Percentiles rank a stretch among this genome's conserved stretches.
These are phyloP conservation scores for Colletotrichum sp. DNA, from an alignment of 2,329 filamentous ascomycete species.

Conservation along the genomic window DNA sequence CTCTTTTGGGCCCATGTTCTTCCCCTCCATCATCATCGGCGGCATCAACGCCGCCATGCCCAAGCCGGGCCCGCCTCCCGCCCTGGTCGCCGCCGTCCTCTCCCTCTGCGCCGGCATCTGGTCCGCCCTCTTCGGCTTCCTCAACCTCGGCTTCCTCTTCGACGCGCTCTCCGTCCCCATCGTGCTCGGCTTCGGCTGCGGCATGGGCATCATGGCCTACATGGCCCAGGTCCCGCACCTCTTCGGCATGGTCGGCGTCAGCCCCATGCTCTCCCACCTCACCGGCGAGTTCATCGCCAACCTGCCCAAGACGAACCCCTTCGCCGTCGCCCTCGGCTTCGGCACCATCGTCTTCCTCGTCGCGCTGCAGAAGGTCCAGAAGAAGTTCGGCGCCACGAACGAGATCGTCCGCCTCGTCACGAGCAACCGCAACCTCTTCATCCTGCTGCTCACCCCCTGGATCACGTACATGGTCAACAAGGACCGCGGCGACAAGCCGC, in stretches of 20 bases:
- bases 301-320: background rate
- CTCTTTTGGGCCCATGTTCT: background rate
- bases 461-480: background rate
- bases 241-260: background rate
- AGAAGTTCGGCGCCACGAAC: background rate
- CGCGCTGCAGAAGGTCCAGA: background rate
- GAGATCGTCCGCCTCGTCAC: background rate
- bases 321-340: background rate
- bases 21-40: background rate
- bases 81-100: background rate
- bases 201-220: background rate
- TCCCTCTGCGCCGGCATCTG: background rate
- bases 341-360: background rate
- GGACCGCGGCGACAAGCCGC: background rate
- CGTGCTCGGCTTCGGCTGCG: background rate
- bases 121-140: background rate
- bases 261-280: background rate
- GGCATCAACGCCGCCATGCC: background rate
- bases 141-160: background rate
- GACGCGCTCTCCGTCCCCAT: background rate
- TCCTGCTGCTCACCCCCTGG: background rate
- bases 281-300: background rate
- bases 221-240: background rate
- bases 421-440: background rate
- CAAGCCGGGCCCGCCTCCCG: background rate